Percentiles rank a stretch among this genome's conserved stretches.
These are phyloP conservation scores for Coemansia reversa DNA, from an alignment of 192 early-diverging fungal species.

Conservation along the genomic window DNA sequence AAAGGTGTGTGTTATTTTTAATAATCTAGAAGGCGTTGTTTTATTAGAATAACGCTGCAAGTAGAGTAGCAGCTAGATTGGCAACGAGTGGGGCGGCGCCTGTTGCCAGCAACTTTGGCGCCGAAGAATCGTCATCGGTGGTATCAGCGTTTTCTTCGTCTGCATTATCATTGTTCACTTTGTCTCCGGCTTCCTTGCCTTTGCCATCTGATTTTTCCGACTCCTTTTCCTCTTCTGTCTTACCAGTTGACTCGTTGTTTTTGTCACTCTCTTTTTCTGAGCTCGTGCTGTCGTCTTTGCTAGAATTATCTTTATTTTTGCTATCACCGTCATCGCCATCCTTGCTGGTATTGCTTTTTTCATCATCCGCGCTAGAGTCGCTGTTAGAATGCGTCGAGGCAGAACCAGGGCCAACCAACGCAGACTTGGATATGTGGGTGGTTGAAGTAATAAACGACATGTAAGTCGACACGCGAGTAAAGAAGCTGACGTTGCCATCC, in stretches of 20 bases:
- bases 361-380: background rate
- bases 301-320: background rate
- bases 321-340: background rate
- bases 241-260: background rate
- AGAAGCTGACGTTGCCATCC: conserved; percentile 49
- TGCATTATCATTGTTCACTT: background rate
- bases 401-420: conserved; percentile 16
- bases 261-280: background rate
- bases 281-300: background rate
- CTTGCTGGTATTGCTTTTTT: background rate
- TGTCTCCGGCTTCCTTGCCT: background rate
- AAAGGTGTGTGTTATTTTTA: background rate
- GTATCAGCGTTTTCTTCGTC: background rate
- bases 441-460: conserved; percentile 39
- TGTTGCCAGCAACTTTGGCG: background rate
- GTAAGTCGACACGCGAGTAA: conserved; percentile 50
- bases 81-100: background rate
- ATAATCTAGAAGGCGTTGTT: background rate
- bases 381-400: conserved; percentile 23
- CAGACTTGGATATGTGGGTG: conserved; percentile 31
- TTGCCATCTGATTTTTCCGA: background rate
- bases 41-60: background rate
- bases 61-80: background rate
- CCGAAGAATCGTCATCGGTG: background rate
- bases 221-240: background rate